Percentiles rank a stretch among this genome's conserved stretches.
phyloP scores from a whole-genome alignment of 2,329 filamentous ascomycete genomes.

The Fusarium proliferatum region DNA sequence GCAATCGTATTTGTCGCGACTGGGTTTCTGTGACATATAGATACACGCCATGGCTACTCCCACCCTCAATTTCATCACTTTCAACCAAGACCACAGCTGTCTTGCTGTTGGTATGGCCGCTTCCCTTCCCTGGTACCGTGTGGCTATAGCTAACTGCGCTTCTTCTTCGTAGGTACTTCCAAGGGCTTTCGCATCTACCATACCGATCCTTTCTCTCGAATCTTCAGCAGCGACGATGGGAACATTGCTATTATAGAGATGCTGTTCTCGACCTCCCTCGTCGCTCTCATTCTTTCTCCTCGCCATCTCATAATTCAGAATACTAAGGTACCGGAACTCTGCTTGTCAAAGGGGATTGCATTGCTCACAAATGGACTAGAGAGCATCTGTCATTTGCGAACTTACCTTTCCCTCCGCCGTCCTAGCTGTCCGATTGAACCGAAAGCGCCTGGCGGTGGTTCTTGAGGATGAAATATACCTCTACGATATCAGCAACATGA shows the following conservation, averaged over 20 bases:
- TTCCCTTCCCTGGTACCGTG: slow-evolving; percentile 3
- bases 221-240: slow-evolving; percentile 92
- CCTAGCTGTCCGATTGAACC: slow-evolving; percentile 90
- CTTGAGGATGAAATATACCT: slow-evolving; percentile 97
- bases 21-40: neutral
- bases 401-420: slow-evolving; percentile 98
- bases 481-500: slow-evolving; percentile 99
- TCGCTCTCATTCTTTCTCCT: slow-evolving; percentile 92
- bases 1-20: neutral
- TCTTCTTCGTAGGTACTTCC: slow-evolving; percentile 74
- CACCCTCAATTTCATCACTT: slow-evolving; percentile 96
- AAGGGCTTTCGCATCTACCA: slow-evolving; percentile 97
- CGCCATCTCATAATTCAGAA: slow-evolving; percentile 95
- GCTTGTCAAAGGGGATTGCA: neutral
- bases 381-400: slow-evolving; percentile 91
- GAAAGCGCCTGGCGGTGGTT: slow-evolving; percentile 92
- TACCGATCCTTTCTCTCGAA: slow-evolving; percentile 94
- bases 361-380: slow-evolving; percentile 52
- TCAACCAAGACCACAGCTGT: slow-evolving; percentile 99
- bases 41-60: slow-evolving; percentile 69
- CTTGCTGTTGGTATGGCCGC: slow-evolving; percentile 83
- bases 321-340: slow-evolving; percentile 77
- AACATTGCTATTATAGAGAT: slow-evolving; percentile 98
- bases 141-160: slow-evolving; percentile 15
- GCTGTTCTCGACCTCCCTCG: slow-evolving; percentile 97